Evolutionary conservation across 805 yeast species (phyloP).

Genomic region (Lipomyces spencermartinsiae): DNA sequence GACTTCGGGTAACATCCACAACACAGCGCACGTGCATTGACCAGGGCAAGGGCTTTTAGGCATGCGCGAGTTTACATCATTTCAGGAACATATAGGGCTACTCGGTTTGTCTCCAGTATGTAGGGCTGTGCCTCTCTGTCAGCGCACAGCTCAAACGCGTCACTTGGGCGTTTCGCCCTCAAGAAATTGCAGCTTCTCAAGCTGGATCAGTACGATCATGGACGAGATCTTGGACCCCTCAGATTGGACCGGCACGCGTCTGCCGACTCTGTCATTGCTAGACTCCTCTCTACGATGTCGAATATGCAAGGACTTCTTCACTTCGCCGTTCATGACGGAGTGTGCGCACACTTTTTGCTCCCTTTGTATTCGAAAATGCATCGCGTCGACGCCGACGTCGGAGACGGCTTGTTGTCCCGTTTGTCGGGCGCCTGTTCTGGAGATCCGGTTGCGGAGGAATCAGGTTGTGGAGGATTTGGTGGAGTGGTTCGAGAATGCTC

Average conservation of each 20-base stretch:
- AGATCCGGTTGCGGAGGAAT: conserved; percentile 71
- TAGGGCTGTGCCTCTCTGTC: too few relatives aligned
- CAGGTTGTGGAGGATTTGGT: conserved; percentile 75
- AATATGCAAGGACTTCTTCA: conserved; percentile 82
- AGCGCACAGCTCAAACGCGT: too few relatives aligned
- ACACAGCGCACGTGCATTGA: not conserved
- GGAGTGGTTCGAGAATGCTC: conserved; percentile 53
- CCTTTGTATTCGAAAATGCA: conserved; percentile 75
- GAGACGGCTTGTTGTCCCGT: conserved; percentile 71
- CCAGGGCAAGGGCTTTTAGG: not conserved
- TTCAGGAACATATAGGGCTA: too few relatives aligned
- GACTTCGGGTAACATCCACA: not conserved
- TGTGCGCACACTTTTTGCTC: conserved; percentile 94
- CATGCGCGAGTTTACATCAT: too few relatives aligned
- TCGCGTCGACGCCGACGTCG: conserved; percentile 50
- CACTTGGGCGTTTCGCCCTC: too few relatives aligned
- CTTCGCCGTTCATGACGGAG: conserved; percentile 79
- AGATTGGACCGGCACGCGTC: conserved; percentile 65
- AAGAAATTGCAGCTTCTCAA: too few relatives aligned
- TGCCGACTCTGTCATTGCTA: conserved; percentile 64
- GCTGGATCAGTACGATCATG: not conserved
- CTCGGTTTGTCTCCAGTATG: too few relatives aligned
- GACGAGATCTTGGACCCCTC: conserved; percentile 61
- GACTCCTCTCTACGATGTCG: conserved; percentile 82
- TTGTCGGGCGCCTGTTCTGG: conserved; percentile 73